A percentile compares a stretch with the other conserved stretches of the same genome.
Conservation (phyloP, 495 filamentous ascomycete genomes). For the Lepraria neglecta region DNA sequence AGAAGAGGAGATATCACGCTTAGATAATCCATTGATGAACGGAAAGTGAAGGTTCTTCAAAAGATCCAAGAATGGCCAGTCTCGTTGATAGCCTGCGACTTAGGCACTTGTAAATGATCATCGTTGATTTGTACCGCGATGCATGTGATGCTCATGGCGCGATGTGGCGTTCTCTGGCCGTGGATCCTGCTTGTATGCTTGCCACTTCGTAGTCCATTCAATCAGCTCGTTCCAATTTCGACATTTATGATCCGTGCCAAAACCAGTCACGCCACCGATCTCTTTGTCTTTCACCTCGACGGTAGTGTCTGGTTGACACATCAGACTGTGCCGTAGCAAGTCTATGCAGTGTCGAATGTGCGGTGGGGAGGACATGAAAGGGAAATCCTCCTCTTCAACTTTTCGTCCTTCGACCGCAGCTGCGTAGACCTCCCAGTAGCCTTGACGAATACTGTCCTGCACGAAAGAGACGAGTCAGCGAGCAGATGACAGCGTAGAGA, state of each 20-base stretch:
- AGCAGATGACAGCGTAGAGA: not conserved
- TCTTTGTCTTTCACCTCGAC: slow-evolving; percentile 21
- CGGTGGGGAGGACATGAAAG: slow-evolving; percentile 15
- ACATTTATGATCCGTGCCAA: slow-evolving; percentile 22
- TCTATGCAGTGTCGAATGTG: slow-evolving; percentile 29
- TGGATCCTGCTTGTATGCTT: slow-evolving; percentile 3
- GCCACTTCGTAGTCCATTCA: slow-evolving; percentile 17
- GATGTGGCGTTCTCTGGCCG: not conserved
- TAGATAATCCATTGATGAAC: slow-evolving; percentile 19
- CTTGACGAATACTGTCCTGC: slow-evolving; percentile 15
- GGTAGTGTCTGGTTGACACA: slow-evolving; percentile 27
- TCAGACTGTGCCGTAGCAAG: slow-evolving; percentile 25
- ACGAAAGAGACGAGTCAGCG: not conserved
- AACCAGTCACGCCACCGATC: slow-evolving; percentile 24
- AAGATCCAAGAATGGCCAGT: no score
- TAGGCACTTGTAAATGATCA: no score
- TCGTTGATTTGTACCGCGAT: not conserved
- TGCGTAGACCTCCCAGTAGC: slow-evolving; percentile 10
- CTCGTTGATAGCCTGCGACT: no score
- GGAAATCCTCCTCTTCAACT: slow-evolving; percentile 15
- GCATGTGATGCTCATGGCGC: not conserved
- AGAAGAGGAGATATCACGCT: slow-evolving; percentile 12
- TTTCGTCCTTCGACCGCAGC: slow-evolving; percentile 3
- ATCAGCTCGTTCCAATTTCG: slow-evolving; percentile 18
- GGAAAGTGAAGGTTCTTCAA: not conserved